Conservation (phyloP, 2,329 filamentous ascomycete species). For the Phyllosticta citriasiana region DNA sequence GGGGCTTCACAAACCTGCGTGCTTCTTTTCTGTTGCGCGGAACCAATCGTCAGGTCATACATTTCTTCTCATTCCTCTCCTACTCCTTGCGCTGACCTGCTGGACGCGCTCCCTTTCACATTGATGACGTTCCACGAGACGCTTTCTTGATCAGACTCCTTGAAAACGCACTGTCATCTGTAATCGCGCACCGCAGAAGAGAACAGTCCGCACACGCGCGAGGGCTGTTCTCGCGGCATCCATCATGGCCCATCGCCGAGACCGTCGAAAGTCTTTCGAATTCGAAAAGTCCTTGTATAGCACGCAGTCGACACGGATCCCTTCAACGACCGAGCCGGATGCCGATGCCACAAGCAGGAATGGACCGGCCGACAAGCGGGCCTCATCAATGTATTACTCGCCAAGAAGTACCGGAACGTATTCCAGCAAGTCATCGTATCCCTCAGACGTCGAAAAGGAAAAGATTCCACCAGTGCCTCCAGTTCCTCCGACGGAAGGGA, state of each 20-base stretch:
- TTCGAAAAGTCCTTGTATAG: neutral
- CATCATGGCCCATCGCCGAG: neutral
- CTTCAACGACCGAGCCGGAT: neutral
- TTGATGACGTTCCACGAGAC: neutral
- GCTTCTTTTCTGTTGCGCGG: neutral
- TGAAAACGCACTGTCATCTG: neutral
- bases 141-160: neutral
- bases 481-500: neutral
- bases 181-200: neutral
- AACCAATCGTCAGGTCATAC: neutral
- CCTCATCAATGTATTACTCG: neutral
- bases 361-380: neutral
- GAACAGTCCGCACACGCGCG: neutral
- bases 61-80: neutral
- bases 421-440: neutral
- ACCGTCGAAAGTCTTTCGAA: neutral
- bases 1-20: neutral
- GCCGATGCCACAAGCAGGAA: neutral
- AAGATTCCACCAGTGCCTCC: neutral
- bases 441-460: neutral
- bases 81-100: neutral
- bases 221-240: neutral
- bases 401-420: neutral
- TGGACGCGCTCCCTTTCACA: neutral
- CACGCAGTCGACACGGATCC: neutral